Evolutionary conservation across 176 grass and related monocot species (phyloP).

Genomic region (Stipa capillata): DNA sequence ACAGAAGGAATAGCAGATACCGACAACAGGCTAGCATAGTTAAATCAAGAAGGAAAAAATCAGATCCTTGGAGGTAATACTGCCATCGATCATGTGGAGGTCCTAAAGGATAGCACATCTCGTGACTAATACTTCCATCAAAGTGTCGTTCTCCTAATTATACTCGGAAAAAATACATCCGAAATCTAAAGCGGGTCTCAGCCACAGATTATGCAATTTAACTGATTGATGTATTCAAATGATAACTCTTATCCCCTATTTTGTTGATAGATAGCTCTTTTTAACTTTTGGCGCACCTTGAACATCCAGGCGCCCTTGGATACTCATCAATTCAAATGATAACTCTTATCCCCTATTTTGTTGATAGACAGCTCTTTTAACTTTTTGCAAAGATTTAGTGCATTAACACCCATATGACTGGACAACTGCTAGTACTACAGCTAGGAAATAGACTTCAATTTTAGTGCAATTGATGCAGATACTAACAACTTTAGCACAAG

Average conservation of each 20-base stretch:
- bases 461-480: neutral
- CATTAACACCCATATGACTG: neutral
- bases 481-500: neutral
- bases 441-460: conserved; percentile 8
- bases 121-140: no score
- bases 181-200: neutral
- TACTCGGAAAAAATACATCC: no score
- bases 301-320: neutral
- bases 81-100: neutral
- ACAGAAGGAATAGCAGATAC: neutral
- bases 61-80: neutral
- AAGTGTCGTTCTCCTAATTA: no score
- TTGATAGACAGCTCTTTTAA: neutral
- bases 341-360: neutral
- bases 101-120: no score
- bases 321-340: neutral
- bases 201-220: neutral
- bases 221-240: neutral
- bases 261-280: no score
- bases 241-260: no score
- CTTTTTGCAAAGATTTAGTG: no score
- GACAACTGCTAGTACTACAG: neutral
- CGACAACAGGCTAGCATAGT: neutral
- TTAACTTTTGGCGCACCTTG: neutral
- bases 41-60: neutral